These are phyloP conservation scores for Cercophora scortea DNA, from an alignment of 495 filamentous ascomycete genomes.

Conservation along the genomic window DNA sequence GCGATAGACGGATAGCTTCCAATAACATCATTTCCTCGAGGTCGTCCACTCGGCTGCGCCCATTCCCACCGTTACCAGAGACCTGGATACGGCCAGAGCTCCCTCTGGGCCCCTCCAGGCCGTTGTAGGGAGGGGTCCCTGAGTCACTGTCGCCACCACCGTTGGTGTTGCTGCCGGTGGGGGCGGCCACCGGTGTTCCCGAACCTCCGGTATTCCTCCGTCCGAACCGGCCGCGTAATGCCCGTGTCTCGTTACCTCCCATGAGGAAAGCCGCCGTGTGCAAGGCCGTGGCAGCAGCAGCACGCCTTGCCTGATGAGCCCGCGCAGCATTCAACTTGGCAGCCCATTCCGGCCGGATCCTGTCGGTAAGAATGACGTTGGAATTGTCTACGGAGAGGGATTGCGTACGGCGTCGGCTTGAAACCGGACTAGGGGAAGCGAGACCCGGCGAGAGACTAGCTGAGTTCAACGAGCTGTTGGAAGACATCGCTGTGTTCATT, in stretches of 20 bases:
- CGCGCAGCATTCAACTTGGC: conserved; percentile 81
- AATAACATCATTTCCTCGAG: conserved; percentile 98
- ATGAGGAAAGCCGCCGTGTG: conserved; percentile 95
- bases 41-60: conserved; percentile 70
- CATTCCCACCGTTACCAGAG: conserved; percentile 28
- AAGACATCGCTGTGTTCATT: conserved; percentile 61
- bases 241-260: conserved; percentile 47
- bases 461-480: conserved; percentile 46
- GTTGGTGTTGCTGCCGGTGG: conserved; percentile 19
- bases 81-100: conserved; percentile 4
- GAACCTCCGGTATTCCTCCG: conserved; percentile 38
- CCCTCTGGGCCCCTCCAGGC: conserved; percentile 9
- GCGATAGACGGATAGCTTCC: conserved; percentile 83
- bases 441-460: conserved; percentile 32
- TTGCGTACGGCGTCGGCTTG: conserved; percentile 55
- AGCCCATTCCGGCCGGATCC: conserved; percentile 88
- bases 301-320: conserved; percentile 72
- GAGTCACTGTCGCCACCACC: conserved; percentile 23
- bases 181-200: conserved; percentile 18
- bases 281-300: conserved; percentile 87
- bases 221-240: conserved; percentile 39
- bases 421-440: conserved; percentile 14
- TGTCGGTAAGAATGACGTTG: conserved; percentile 83
- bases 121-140: conserved; percentile 17
- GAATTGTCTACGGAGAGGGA: conserved; percentile 76